A percentile compares a stretch with the other conserved stretches of the same genome.
Conservation (phyloP, 2,329 filamentous ascomycete genomes). For the Lecanosticta acicola region DNA sequence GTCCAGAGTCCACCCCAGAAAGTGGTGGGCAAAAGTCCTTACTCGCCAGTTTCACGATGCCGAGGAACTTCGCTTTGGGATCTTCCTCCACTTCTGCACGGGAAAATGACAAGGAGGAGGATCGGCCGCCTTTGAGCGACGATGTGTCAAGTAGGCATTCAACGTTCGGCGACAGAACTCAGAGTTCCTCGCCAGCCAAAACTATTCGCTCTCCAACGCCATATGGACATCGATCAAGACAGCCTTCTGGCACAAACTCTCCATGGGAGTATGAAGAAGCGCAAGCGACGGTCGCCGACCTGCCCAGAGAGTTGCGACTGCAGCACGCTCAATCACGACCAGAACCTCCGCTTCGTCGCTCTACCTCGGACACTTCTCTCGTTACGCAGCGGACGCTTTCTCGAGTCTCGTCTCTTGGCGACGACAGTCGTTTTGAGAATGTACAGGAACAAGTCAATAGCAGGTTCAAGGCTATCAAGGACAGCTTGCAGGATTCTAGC, state of each 20-base stretch:
- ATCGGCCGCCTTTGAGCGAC: background rate
- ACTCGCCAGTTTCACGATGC: constrained; percentile 19
- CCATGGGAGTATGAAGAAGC: constrained; percentile 17
- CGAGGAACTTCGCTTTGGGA: constrained; percentile 26
- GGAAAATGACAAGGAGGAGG: constrained; percentile 8
- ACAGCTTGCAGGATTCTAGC: constrained; percentile 78
- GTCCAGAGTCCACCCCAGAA: constrained; percentile 27
- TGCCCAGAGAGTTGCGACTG: constrained; percentile 17
- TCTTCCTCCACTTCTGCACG: constrained; percentile 21
- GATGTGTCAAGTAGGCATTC: constrained; percentile 10
- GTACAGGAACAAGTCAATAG: constrained; percentile 82
- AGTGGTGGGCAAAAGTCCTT: constrained; percentile 27
- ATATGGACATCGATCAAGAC: background rate
- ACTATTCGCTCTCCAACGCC: background rate
- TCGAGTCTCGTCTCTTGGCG: constrained; percentile 73
- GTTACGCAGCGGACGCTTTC: constrained; percentile 68
- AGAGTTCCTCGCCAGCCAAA: background rate
- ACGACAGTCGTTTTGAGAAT: constrained; percentile 73
- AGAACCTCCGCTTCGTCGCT: constrained; percentile 46
- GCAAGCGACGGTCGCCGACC: constrained; percentile 16
- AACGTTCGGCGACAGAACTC: background rate
- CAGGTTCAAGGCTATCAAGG: constrained; percentile 81
- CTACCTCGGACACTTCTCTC: constrained; percentile 72
- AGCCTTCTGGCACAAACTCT: constrained; percentile 1
- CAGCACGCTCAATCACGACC: constrained; percentile 14